These are phyloP conservation scores for Grosmannia huntii DNA, from an alignment of 2,329 filamentous ascomycete genomes.

Conservation along the genomic window DNA sequence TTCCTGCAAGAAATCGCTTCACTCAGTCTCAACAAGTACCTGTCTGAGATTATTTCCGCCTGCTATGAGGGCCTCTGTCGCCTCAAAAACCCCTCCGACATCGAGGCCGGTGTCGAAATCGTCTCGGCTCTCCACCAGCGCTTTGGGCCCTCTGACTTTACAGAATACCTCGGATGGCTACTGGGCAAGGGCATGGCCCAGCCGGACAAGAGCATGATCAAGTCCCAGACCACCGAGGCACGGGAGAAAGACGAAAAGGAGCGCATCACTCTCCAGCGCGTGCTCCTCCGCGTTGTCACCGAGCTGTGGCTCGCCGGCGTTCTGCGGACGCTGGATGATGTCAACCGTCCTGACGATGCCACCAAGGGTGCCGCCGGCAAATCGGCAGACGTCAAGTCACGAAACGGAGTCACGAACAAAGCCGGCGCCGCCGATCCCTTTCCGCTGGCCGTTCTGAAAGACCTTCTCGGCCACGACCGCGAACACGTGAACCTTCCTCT, in stretches of 20 bases:
- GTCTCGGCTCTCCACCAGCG: conserved; percentile 92
- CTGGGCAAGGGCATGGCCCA: conserved; percentile 83
- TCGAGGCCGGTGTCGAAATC: conserved; percentile 83
- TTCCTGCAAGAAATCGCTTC: conserved; percentile 85
- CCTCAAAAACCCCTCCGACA: conserved; percentile 82
- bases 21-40: conserved; percentile 86
- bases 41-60: conserved; percentile 91
- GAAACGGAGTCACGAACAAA: conserved; percentile 40
- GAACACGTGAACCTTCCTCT: conserved; percentile 86
- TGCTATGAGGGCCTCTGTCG: conserved; percentile 90
- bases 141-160: conserved; percentile 83
- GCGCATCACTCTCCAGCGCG: conserved; percentile 70
- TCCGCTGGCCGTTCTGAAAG: conserved; percentile 93
- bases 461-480: conserved; percentile 83
- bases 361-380: conserved; percentile 52
- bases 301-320: conserved; percentile 93
- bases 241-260: conserved; percentile 96
- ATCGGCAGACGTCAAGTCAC: conserved; percentile 44
- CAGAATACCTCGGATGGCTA: conserved; percentile 82
- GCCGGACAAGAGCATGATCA: conserved; percentile 73
- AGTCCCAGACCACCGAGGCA: conserved; percentile 64
- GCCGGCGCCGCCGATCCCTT: conserved; percentile 74
- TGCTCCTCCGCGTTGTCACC: conserved; percentile 79
- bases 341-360: conserved; percentile 48
- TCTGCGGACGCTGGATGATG: conserved; percentile 64